These are phyloP conservation scores for Neofusicoccum umdonicola DNA, from an alignment of 2,329 filamentous ascomycete genomes.

Conservation along the genomic window DNA sequence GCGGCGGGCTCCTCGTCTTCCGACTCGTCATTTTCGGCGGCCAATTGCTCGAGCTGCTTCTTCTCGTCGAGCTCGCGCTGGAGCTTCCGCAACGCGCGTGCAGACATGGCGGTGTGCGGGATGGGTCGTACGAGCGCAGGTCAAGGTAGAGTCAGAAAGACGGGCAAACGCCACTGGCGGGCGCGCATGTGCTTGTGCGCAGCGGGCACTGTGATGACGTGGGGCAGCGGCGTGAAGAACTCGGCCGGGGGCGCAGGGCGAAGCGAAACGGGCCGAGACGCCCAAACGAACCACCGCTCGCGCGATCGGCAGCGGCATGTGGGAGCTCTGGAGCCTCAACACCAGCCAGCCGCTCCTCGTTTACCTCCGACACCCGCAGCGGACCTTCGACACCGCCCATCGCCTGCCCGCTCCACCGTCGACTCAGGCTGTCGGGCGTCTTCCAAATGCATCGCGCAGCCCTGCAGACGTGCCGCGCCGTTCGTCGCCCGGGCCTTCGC, in stretches of 20 bases:
- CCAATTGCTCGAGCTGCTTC: slow-evolving; percentile 43
- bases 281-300: background rate
- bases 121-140: background rate
- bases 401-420: background rate
- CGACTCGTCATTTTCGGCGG: slow-evolving; percentile 38
- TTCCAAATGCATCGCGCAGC: slow-evolving; percentile 70
- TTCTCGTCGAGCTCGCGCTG: slow-evolving; percentile 61
- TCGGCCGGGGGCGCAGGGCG: background rate
- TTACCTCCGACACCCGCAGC: slow-evolving; percentile 2
- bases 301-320: background rate
- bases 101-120: slow-evolving; percentile 54
- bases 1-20: slow-evolving; percentile 35
- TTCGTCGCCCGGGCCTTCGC: slow-evolving; percentile 63
- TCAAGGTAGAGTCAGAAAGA: background rate
- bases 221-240: background rate
- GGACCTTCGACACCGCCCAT: background rate
- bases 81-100: slow-evolving; percentile 63
- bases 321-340: slow-evolving; percentile 5
- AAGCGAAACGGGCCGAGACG: slow-evolving; percentile 7
- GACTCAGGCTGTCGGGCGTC: slow-evolving; percentile 7
- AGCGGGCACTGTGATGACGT: slow-evolving; percentile 6
- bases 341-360: slow-evolving; percentile 9
- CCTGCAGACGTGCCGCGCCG: slow-evolving; percentile 65
- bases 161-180: background rate
- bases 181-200: background rate